Conservation (phyloP, 139 green algal species). For the Haematococcus lacustris region DNA sequence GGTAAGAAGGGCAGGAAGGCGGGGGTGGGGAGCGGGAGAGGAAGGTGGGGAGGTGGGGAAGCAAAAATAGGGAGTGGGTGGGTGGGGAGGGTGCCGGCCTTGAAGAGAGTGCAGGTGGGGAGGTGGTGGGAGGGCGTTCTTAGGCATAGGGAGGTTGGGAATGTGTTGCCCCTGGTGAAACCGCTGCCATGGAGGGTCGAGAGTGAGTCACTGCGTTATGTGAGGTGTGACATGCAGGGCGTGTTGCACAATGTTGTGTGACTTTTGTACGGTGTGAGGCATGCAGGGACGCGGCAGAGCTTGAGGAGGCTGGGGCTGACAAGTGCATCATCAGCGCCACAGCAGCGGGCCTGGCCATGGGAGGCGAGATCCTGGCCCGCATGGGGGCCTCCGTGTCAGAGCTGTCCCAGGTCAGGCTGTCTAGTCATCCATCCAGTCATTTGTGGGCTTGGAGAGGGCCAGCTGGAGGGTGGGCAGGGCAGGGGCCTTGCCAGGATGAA, state of each 20-base stretch:
- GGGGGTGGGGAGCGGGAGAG: no score
- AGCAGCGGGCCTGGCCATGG: conserved; percentile 67
- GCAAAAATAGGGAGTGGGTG: no score
- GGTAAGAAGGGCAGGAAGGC: no score
- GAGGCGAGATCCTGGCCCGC: conserved; percentile 19
- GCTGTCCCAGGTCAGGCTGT: background rate
- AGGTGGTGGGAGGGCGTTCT: background rate
- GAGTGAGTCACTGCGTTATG: background rate
- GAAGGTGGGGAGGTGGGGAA: no score
- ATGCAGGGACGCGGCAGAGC: conserved; percentile 59
- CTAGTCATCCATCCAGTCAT: no score
- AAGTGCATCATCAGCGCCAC: conserved; percentile 39
- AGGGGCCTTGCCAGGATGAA: no score
- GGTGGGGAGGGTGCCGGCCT: no score
- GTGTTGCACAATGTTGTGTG: background rate
- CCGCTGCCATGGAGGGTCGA: background rate
- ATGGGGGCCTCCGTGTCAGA: conserved; percentile 4
- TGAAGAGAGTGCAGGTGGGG: no score
- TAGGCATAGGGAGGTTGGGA: background rate
- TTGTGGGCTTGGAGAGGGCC: no score
- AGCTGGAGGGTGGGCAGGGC: no score
- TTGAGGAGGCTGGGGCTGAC: conserved; percentile 70
- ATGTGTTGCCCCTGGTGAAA: background rate
- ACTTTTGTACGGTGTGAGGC: background rate
- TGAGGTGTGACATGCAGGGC: background rate